Evolutionary conservation across 805 yeast species (phyloP).

Genomic region (Candida incommunis): DNA sequence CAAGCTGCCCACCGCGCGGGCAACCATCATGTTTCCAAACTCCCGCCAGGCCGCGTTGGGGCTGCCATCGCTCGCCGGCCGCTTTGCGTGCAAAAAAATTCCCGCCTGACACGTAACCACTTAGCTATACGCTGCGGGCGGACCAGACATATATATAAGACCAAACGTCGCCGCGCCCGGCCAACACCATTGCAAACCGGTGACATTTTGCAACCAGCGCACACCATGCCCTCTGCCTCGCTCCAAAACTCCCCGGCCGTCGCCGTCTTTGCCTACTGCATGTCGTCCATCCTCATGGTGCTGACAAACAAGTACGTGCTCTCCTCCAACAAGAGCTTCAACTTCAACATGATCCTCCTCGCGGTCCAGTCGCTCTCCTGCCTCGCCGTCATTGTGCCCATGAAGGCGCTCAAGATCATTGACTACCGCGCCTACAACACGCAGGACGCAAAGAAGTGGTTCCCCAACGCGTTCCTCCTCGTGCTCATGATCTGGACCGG

Average conservation of each 20-base stretch:
- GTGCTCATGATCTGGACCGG: constrained; percentile 94
- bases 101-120: no score
- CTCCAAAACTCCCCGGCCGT: constrained; percentile 21
- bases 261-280: constrained; percentile 48
- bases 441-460: constrained; percentile 86
- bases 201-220: no score
- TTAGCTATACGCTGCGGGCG: no score
- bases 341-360: constrained; percentile 76
- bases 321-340: constrained; percentile 53
- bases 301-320: constrained; percentile 93
- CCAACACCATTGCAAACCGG: no score
- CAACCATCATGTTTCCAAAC: no score
- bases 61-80: no score
- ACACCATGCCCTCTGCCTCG: constrained; percentile 2
- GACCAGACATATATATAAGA: no score
- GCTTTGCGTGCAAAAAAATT: no score
- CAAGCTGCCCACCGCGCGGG: no score
- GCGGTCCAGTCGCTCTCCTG: constrained; percentile 86
- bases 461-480: constrained; percentile 79
- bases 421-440: constrained; percentile 75
- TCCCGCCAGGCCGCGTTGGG: no score
- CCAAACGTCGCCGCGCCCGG: constrained; percentile 1
- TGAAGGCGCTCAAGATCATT: constrained; percentile 63
- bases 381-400: constrained; percentile 51
- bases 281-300: constrained; percentile 92